Conservation (phyloP, 2,329 filamentous ascomycete species). For the Phyllosticta citriasiana region DNA sequence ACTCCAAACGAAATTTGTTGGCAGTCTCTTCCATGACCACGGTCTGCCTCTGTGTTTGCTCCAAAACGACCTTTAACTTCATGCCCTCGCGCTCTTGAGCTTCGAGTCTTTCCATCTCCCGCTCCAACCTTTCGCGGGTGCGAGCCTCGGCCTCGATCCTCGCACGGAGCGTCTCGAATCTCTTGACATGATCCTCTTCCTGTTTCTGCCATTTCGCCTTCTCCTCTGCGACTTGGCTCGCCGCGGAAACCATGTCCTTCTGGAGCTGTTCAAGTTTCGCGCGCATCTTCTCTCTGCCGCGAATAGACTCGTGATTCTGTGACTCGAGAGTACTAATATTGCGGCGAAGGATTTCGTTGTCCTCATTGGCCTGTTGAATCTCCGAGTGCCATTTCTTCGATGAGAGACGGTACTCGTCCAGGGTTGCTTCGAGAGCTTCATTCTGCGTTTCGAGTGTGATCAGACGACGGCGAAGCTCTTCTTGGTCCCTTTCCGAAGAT, state of each 20-base stretch:
- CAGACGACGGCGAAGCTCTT: constrained; percentile 8
- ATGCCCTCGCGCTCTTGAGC: constrained; percentile 62
- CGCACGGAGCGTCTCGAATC: constrained; percentile 45
- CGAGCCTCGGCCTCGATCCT: constrained; percentile 38
- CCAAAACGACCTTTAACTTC: constrained; percentile 67
- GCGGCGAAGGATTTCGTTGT: constrained; percentile 60
- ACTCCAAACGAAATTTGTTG: constrained; percentile 49
- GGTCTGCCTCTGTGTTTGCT: constrained; percentile 45
- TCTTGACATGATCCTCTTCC: constrained; percentile 46
- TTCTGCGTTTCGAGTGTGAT: constrained; percentile 36
- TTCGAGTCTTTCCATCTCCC: constrained; percentile 36
- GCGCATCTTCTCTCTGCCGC: constrained; percentile 74
- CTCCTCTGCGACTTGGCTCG: constrained; percentile 71
- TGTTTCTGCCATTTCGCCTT: constrained; percentile 67
- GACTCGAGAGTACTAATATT: constrained; percentile 63
- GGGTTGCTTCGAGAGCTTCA: constrained; percentile 48
- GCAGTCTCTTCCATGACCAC: constrained; percentile 55
- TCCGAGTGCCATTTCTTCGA: constrained; percentile 50
- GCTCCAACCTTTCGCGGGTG: constrained; percentile 35
- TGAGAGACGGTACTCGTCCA: constrained; percentile 54
- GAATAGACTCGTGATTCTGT: constrained; percentile 78
- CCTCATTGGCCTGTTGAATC: constrained; percentile 43
- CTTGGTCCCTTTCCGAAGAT: constrained; percentile 18
- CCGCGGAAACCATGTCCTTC: constrained; percentile 72
- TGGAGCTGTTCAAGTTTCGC: constrained; percentile 77